Base-by-base conservation (phyloP, 2,329 filamentous ascomycete genomes). In the Talaromyces islandicus region DNA sequence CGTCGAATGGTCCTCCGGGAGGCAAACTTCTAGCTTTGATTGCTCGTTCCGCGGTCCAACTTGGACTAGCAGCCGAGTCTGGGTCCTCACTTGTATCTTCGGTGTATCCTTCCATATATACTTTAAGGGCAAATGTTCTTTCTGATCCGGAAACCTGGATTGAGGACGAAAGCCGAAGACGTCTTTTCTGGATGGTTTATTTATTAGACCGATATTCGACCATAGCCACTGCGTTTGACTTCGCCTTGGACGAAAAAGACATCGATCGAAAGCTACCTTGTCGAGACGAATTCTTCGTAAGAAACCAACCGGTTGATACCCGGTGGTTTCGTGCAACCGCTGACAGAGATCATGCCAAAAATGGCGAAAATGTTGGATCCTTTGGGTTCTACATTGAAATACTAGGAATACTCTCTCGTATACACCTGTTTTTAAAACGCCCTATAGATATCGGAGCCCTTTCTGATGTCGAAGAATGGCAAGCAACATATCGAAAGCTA, bases 181-280 rank as follows among this genome's bases (percentile, higher is more conserved):
- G 92, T 27, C 79, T 96, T 0, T 96, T 97, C 73, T 97, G 92
- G 92, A 93, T 95, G 87, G 87, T 96, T 11, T 97, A 96, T 70
- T 77, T 96, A 12, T 81, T 97, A 6, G 92, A 97, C 71, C 84
- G 92, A 55, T 96, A 96, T 70, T 91, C 91, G 0, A 96, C 92
- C 0, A 88, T 96, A 59, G 88, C 91, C 0, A 96, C 92, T 0
- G 91, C 92, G 0, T 96, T 96, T 66, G 91, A 96, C 67, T 96
- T 96, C 71, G 90, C 91, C 0, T 77, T 97, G 19, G 88, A 93
- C 65, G 91, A 96, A 68, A 90, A 88, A 69, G 92, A 96, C 69
- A 93, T 96, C 51, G 92, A 96, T 70, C 85, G 92, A 25, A 90
- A 86, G 55, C 78, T 97, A 7, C 92, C 92, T 1, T 97, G 92